Percentiles rank a stretch among this genome's conserved stretches.
These are phyloP conservation scores for Theileria orientalis DNA, from an alignment of 169 alveolate species.

Conservation along the genomic window DNA sequence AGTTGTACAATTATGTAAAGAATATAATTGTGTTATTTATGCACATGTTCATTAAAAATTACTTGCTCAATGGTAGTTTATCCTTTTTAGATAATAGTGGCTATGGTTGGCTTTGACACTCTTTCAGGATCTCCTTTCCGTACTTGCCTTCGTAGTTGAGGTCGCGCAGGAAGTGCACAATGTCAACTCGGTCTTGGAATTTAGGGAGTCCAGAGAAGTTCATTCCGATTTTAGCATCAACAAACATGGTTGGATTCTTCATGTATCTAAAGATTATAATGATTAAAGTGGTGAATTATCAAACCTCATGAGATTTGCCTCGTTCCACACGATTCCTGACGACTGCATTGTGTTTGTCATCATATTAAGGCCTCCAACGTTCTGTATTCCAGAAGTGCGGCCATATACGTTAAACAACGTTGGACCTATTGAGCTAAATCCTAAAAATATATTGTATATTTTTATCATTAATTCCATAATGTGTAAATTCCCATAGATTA, in stretches of 20 bases:
- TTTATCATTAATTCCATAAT: not conserved
- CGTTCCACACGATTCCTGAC: slow-evolving; percentile 81
- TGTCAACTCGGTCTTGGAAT: slow-evolving; percentile 80
- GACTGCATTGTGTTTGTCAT: slow-evolving; percentile 71
- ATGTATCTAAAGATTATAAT: slow-evolving; percentile 51
- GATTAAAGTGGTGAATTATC: not conserved
- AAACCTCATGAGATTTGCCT: slow-evolving; percentile 75
- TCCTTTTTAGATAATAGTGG: not conserved
- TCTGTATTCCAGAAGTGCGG: slow-evolving; percentile 75
- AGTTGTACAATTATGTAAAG: slow-evolving; percentile 57
- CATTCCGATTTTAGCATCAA: slow-evolving; percentile 72
- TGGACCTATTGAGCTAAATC: slow-evolving; percentile 79
- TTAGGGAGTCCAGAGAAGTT: slow-evolving; percentile 75
- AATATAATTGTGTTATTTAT: not conserved
- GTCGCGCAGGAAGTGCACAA: slow-evolving; percentile 74
- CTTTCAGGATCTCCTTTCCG: slow-evolving; percentile 66
- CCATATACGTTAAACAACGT: slow-evolving; percentile 79
- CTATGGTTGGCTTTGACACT: slow-evolving; percentile 15
- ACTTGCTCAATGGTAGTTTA: too few species aligned
- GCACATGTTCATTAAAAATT: not conserved
- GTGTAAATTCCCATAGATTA: not conserved
- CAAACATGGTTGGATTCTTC: slow-evolving; percentile 76
- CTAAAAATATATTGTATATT: slow-evolving; percentile 26
- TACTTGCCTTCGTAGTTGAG: slow-evolving; percentile 74
- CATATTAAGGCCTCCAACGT: slow-evolving; percentile 60